Evolutionary conservation across 805 yeast genomes (phyloP).

Genomic region (Phaffomyces opuntiae): DNA sequence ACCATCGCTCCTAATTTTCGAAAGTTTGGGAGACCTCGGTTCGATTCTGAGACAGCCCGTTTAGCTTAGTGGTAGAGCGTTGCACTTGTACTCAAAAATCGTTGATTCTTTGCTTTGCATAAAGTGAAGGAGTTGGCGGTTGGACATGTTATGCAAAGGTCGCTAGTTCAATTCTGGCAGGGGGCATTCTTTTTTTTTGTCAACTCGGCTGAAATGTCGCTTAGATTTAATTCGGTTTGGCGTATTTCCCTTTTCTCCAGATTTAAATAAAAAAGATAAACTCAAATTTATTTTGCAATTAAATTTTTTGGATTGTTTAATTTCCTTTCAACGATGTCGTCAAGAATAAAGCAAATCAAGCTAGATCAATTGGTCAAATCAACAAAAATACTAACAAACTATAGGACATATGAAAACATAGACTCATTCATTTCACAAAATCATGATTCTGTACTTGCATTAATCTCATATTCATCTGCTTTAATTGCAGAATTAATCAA

Average conservation of each 20-base stretch:
- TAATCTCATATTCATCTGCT: constrained; percentile 7
- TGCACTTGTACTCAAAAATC: constrained; percentile 71
- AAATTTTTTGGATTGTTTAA: background rate
- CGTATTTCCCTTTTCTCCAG: background rate
- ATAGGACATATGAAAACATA: constrained; percentile 5
- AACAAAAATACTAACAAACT: background rate
- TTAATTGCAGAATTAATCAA: constrained; percentile 9
- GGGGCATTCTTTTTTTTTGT: constrained; percentile 40
- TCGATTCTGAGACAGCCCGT: constrained; percentile 45
- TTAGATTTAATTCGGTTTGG: background rate
- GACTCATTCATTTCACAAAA: constrained; percentile 4
- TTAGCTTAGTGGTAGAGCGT: constrained; percentile 99
- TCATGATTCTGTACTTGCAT: constrained; percentile 8
- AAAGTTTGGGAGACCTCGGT: too few species aligned
- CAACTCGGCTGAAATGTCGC: background rate
- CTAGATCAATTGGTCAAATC: too few species aligned
- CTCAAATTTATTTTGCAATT: background rate
- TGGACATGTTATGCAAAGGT: constrained; percentile 94
- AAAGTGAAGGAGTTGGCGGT: too few species aligned
- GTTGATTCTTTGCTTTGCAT: too few species aligned
- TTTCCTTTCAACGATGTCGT: background rate
- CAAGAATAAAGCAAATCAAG: background rate
- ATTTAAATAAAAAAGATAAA: background rate
- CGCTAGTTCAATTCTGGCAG: constrained; percentile 92
- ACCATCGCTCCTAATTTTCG: too few species aligned